phyloP scores from a whole-genome alignment of 305 asterid genomes.

The Fraxinus greggii region DNA sequence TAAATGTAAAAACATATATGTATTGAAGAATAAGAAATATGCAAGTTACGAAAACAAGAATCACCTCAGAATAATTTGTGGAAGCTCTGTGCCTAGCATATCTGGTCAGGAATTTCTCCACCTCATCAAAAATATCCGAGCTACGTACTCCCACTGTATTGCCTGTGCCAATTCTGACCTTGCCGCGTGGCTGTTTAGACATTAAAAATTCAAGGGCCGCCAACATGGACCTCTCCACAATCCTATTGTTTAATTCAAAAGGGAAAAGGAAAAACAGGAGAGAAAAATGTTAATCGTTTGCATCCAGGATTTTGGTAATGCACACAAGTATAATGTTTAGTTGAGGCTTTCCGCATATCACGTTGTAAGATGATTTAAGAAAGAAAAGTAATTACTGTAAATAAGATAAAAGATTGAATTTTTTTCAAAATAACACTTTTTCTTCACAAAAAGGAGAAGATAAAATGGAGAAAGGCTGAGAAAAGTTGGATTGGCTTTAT shows the following conservation, averaged over 20 bases:
- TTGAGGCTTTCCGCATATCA: neutral
- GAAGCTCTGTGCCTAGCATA: constrained; percentile 51
- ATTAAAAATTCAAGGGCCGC: constrained; percentile 87
- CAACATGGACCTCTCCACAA: constrained; percentile 69
- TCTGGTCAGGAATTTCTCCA: constrained; percentile 69
- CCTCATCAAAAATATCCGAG: constrained; percentile 67
- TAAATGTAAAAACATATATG: neutral
- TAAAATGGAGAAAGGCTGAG: neutral
- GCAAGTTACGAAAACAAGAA: neutral
- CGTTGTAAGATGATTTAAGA: neutral
- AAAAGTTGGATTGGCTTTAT: neutral
- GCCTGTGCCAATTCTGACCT: constrained; percentile 69
- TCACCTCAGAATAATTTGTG: constrained; percentile 47
- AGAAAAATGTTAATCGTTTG: neutral
- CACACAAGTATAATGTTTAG: neutral
- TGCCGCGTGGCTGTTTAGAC: constrained; percentile 83
- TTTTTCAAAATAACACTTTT: neutral
- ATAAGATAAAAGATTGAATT: neutral
- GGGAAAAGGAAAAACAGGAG: neutral
- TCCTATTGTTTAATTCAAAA: constrained; percentile 32
- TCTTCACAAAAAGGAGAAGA: neutral
- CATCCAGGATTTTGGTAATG: neutral
- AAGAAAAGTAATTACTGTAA: neutral
- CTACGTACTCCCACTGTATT: constrained; percentile 64
- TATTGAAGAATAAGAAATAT: neutral